These are phyloP conservation scores for Fagopyrum homotropicum DNA, from an alignment of 148 eudicot genomes.

Conservation along the genomic window DNA sequence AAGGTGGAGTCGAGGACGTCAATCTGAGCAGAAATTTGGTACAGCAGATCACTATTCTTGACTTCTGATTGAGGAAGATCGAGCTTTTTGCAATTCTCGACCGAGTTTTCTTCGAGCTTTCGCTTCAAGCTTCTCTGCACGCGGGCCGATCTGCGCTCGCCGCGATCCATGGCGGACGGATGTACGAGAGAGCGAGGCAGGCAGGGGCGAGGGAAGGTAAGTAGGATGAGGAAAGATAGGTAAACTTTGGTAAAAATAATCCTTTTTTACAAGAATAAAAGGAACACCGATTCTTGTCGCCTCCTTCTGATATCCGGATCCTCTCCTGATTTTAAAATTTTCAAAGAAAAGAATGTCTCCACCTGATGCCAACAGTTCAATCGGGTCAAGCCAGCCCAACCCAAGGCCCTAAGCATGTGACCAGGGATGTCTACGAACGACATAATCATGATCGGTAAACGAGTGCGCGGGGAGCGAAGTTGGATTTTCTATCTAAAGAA, in stretches of 20 bases:
- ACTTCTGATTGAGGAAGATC: slow-evolving; percentile 9
- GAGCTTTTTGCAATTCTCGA: slow-evolving; percentile 25
- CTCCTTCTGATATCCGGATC: no score
- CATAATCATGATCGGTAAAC: no score
- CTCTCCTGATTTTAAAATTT: no score
- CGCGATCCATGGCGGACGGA: slow-evolving; percentile 37
- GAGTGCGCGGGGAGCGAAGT: no score
- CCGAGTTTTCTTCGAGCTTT: background rate
- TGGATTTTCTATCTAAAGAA: no score
- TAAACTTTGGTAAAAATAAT: slow-evolving; percentile 26
- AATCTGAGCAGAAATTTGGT: slow-evolving; percentile 41
- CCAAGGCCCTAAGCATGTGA: no score
- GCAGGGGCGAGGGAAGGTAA: slow-evolving; percentile 8
- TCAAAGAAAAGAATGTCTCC: no score
- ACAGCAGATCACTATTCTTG: slow-evolving; percentile 45
- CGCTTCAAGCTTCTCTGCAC: slow-evolving; percentile 46
- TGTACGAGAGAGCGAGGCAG: background rate
- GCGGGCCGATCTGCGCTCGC: slow-evolving; percentile 39
- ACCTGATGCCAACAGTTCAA: no score
- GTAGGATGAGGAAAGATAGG: slow-evolving; percentile 15
- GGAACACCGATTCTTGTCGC: no score
- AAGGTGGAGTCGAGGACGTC: slow-evolving; percentile 29
- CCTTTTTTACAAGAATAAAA: background rate
- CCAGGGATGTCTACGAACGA: no score
- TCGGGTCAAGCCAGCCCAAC: no score